phyloP scores from a whole-genome alignment of 305 asterid species.

The Fraxinus ornus region DNA sequence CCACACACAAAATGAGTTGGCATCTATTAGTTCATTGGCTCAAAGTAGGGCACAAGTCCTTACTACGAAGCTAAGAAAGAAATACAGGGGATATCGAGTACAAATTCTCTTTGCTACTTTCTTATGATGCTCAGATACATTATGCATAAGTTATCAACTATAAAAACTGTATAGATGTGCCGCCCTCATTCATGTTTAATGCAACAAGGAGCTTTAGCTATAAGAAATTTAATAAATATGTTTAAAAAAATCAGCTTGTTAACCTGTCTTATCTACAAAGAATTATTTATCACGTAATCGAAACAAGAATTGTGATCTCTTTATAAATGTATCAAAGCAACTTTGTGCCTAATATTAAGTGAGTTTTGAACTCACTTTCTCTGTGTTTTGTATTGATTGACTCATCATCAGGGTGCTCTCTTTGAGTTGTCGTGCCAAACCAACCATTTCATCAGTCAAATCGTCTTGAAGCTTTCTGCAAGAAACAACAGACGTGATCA shows the following conservation, averaged over 20 bases:
- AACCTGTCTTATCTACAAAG: neutral
- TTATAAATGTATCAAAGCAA: neutral
- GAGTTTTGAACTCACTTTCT: slow-evolving; percentile 50
- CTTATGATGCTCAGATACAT: neutral
- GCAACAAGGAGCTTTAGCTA: neutral
- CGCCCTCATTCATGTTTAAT: neutral
- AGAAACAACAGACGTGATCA: slow-evolving; percentile 10
- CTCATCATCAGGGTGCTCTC: slow-evolving; percentile 80
- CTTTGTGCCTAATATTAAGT: neutral
- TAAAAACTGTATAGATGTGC: neutral
- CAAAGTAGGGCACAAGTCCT: neutral
- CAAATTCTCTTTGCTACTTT: neutral
- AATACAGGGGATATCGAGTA: neutral
- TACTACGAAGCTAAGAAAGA: neutral
- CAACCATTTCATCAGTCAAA: slow-evolving; percentile 90
- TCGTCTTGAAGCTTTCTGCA: slow-evolving; percentile 89
- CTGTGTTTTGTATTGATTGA: slow-evolving; percentile 74
- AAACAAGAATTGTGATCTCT: neutral
- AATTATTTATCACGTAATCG: neutral
- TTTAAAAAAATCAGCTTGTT: neutral
- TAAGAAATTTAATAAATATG: neutral
- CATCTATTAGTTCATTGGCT: neutral
- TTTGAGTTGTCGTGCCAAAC: slow-evolving; percentile 78
- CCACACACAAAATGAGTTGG: neutral
- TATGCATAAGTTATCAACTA: neutral